phyloP scores from a whole-genome alignment of 495 filamentous ascomycete genomes.

The Daldinia loculata region DNA sequence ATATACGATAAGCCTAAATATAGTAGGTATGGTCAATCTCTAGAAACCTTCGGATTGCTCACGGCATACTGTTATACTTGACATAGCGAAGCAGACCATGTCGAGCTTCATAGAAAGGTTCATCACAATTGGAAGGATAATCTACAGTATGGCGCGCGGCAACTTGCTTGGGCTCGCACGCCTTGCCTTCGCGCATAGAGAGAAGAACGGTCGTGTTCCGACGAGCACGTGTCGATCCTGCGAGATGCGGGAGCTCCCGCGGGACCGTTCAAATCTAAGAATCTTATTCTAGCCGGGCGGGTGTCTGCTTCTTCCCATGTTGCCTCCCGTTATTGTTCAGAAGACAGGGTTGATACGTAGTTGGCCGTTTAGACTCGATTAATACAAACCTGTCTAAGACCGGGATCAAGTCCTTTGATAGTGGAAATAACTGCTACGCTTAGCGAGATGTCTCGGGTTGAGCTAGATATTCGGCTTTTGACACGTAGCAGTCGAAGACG shows the following conservation, averaged over 20 bases:
- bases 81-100: background rate
- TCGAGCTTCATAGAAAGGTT: background rate
- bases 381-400: too few species aligned
- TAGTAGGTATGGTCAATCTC: background rate
- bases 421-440: background rate
- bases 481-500: background rate
- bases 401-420: too few species aligned
- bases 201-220: conserved; percentile 8
- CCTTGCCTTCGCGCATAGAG: background rate
- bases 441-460: conserved; percentile 20
- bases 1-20: background rate
- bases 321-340: conserved; percentile 12
- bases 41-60: background rate
- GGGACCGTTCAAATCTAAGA: conserved; percentile 1
- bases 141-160: background rate
- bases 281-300: conserved; percentile 25
- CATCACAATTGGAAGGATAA: background rate
- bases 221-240: conserved; percentile 28
- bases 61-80: too few species aligned
- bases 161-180: conserved; percentile 15
- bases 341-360: background rate
- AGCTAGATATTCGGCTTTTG: background rate
- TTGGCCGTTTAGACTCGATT: too few species aligned
- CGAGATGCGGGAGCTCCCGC: conserved; percentile 36
- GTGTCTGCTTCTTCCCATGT: conserved; percentile 22